These are phyloP conservation scores for Hemerocallis citrina DNA, from an alignment of 106 monocot species.

Conservation along the genomic window DNA sequence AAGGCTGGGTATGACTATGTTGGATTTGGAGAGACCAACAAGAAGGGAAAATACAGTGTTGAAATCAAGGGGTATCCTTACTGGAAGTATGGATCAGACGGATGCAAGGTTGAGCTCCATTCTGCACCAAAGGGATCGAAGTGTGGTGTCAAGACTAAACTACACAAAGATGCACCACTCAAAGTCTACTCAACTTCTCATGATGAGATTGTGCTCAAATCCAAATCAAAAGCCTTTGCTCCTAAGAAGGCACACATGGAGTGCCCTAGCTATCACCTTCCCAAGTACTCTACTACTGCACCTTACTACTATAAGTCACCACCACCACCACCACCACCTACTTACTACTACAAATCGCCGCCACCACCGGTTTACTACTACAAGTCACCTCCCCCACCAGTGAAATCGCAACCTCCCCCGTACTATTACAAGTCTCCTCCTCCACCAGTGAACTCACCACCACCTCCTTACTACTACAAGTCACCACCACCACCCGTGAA, in stretches of 20 bases:
- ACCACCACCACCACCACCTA: conserved; percentile 7
- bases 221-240: conserved; percentile 41
- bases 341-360: conserved; percentile 8
- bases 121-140: conserved; percentile 41
- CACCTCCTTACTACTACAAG: conserved; percentile 19
- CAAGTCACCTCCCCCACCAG: not conserved
- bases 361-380: not conserved
- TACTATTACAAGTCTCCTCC: conserved; percentile 20
- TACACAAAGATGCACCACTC: conserved; percentile 28
- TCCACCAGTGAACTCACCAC: conserved; percentile 16
- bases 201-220: conserved; percentile 24
- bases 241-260: conserved; percentile 28
- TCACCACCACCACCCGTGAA: conserved; percentile 20
- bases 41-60: conserved; percentile 35
- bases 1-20: conserved; percentile 15
- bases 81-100: conserved; percentile 31
- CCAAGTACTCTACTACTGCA: conserved; percentile 9
- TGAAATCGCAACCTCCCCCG: conserved; percentile 8
- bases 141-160: conserved; percentile 36
- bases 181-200: conserved; percentile 23
- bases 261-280: conserved; percentile 21
- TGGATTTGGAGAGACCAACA: conserved; percentile 31
- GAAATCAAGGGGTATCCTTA: conserved; percentile 30
- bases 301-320: conserved; percentile 17
- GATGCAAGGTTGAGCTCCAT: conserved; percentile 35